Base-by-base conservation (phyloP, 768 basidiomycete genomes). In the Dendrothele bispora region DNA sequence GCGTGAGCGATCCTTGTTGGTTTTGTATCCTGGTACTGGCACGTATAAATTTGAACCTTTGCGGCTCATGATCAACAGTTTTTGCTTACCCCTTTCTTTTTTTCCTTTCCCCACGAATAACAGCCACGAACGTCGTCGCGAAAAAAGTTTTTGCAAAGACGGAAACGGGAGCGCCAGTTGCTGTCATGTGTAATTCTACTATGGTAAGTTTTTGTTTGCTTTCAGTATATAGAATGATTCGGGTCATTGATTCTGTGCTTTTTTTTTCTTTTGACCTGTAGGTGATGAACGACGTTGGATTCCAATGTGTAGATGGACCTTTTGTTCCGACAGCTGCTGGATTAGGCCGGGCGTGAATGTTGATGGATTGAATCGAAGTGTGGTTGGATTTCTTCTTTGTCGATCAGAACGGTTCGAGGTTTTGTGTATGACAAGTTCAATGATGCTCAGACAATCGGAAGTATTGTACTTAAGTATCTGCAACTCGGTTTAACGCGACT, bases 1-100 rank as follows among this genome's bases (percentile, higher is more conserved):
- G 83, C 52, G 63, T 84, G 18, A 46, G 61, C 20, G 78, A 84
- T 55, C 82, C 80, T 4, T 83, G 80, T 64, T 84, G 82, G 80
- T 71, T n/a, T n/a, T n/a, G n/a, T n/a, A n/a, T n/a, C n/a, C n/a
- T n/a, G n/a, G n/a, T n/a, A n/a, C n/a, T n/a, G n/a, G n/a, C n/a
- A n/a, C n/a, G n/a, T n/a, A n/a, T n/a, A n/a, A n/a, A n/a, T n/a
- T n/a, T n/a, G n/a, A n/a, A n/a, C n/a, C n/a, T n/a, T n/a, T n/a
- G n/a, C n/a, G n/a, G n/a, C n/a, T n/a, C n/a, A n/a, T n/a, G n/a
- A 32, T 32, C 30, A 32, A 32, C 30, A 32, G n/a, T 10, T 32
- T 10, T n/a, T 32, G 30, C 10, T 32, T n/a, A n/a, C 30, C 30
- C 30, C 10, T 32, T 10, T n/a, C n/a, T n/a, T n/a, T 10, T 32